Base-by-base conservation (phyloP, 805 yeast genomes). In the Candida montana region DNA sequence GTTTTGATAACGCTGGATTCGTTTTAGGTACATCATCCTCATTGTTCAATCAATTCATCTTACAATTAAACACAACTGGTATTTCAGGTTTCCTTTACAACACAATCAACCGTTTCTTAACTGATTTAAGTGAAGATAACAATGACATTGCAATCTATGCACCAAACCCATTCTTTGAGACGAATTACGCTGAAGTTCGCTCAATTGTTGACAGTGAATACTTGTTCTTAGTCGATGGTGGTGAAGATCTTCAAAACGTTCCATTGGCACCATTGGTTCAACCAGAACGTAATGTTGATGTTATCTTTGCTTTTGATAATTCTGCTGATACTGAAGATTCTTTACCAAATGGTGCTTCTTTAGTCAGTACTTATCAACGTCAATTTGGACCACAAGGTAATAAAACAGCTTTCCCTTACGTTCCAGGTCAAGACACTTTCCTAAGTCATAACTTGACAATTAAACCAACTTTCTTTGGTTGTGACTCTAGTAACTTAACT, bases 11-110 rank as follows among this genome's bases (percentile, higher is more conserved):
- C 52, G 81, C 83, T 2, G 95, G 95, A 7, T 89, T 77, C 55
- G 64, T 85, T 26, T 67, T 86, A 64, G 96, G 95, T 30, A 81
- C 95, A 7, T 85, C 95, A 2, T 83, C 95, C 2, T 71, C 91
- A 1, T 62, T 88, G 36, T 88, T 88, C 68, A 87, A 84, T 57
- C 79, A 78, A 58, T 67, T 81, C 39, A 55, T 85, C 16, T 61
- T 82, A 34, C 71, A 72, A 49, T 59, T 83, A 39, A 78, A 82
- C 55, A 56, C 76, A 15, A 71, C 81, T 3, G 69, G 72, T 23
- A 44, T 75, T 2, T 52, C 70, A 5, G 75, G 79, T 11, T 64
- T 67, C 21, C 49, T 81, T 9, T 63, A 67, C 42, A 58, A 64
- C 12, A 53, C 78, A n/a, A 65, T 76, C 3, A 49, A 63, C 11